Base-by-base conservation (phyloP, 352 stramenopile genomes). In the Plasmopara muralis region DNA sequence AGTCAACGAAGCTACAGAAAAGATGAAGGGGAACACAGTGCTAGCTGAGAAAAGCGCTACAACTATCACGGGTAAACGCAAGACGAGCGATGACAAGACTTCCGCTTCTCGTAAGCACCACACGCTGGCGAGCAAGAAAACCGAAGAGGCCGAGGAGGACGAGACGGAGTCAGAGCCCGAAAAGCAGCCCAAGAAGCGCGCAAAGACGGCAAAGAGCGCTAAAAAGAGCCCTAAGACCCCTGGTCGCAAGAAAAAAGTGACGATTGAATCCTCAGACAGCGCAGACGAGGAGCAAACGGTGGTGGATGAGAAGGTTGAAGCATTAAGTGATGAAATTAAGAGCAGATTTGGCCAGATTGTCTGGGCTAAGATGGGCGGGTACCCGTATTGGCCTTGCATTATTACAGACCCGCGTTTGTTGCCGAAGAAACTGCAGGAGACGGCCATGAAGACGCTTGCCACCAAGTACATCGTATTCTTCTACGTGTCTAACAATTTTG, bases 291-390 rank as follows among this genome's bases (percentile, higher is more conserved):
- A 75, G 20, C 62, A 74, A 38, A 53, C 69, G 38, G 48, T 55
- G 47, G 54, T 51, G 9, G 60, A 70, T 46, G 60, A 60, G 16
- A 67, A 65, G n/a, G 68, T 87, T 15, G 68, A 68, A 9, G 66
- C 66, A n/a, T 47, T 89, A 8, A 65, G 64, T 10, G 64, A 78
- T 25, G 74, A 86, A 9, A 57, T 89, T 42, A 87, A 80, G 54
- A 44, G 45, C 35, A 84, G 76, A 47, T 93, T 85, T 60, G 83
- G 83, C 43, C 55, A 76, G 48, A 82, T 93, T 41, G 76, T 83
- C 43, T 93, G 83, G 83, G 77, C 70, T n/a, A 87, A 84, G 48
- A 93, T 93, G 79, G 66, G 64, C 7, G 72, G 83, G 4, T 93
- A 82, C 47, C 83, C 83, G 35, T 93, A 83, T 64, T 93, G 83